Base-by-base conservation (phyloP, 306 rosid species). In the Quercus berberidifolia region DNA sequence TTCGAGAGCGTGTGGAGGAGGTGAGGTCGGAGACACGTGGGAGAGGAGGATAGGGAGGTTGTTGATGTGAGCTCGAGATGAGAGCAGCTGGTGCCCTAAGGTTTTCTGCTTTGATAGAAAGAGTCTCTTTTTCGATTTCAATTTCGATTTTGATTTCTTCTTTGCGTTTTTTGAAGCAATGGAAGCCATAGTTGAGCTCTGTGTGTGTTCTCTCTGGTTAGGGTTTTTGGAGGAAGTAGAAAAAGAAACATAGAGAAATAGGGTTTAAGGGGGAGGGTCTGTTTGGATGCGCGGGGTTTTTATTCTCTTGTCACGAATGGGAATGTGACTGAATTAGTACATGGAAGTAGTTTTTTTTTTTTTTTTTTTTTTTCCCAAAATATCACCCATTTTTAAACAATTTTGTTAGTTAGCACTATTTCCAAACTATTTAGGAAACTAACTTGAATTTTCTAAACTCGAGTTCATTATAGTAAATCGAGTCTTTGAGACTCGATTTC, bases 1-100 rank as follows among this genome's bases (percentile, higher is more conserved):
- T 74, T 93, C 98, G 76, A 95, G 88, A 60, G 85, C 82, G 31
- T 73, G 69, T 56, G 86, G 95, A 54, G 98, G 95, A 38, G 91
- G 92, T 12, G 92, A 85, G 82, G 97, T 57, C 5, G 99, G 88
- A 74, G 91, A 81, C 60, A 95, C 85, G 86, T 55, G 83, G 23
- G 86, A 79, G 77, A 92, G 92, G 20, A 95, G 97, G 2, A 85
- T 71, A 28, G 97, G 97, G 71, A 95, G 99, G 80, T 95, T 92
- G 89, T 95, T 92, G 83, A 90, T 84, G 86, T 95, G 91, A 25
- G 75, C 75, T 10, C 95, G 78, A 25, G 94, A 92, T 1, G 98
- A 86, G 76, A 92, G 99, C 3, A 95, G 90, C 76, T 92, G 80
- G 23, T 55, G 80, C 1, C 99, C 99, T 76, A 95, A 88, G 85